Evolutionary conservation across 2,329 filamentous ascomycete genomes (phyloP), one percentile per base, ranked within the genome.

Genomic region (Fusarium zealandicum): DNA sequence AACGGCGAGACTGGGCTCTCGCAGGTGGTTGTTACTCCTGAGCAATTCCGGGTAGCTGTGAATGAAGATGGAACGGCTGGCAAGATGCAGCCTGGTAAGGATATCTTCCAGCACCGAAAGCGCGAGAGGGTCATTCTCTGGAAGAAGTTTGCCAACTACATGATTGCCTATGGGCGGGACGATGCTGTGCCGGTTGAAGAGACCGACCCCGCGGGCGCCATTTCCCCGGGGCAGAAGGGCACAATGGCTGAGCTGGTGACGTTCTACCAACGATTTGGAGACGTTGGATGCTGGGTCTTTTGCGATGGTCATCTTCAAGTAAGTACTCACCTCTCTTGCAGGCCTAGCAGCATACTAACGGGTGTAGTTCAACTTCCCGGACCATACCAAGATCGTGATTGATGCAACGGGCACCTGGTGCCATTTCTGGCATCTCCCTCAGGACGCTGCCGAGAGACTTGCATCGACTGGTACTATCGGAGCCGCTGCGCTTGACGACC

Each of bases 331-430:
- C 5, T 37, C 4, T 10, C 11, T 18, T 4, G 9, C 41, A 5
- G 25, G 12, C 7, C 8, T 18, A 1, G 25, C 11, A 22, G 16
- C 11, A 35, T 53, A 48, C 69, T 73, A 61, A 73, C 63, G 53
- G 20, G 31, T 17, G n/a, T 51, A 92, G 83, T 90, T 93, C 75
- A 93, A 95, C 75, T 95, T 95, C 72, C 90, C 90, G 3, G 90
- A 95, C 64, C 90, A 95, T 72, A 93, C 90, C 54, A 95, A 95
- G 75, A 83, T 95, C 48, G 88, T 93, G 11, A 76, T 95, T 20
- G 90, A 91, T 52, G 77, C 87, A 1, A 84, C 88, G 25, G 90
- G 89, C n/a, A 85, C 82, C 1, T 89, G 86, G 80, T 88, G 89
- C 63, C 88, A 90, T 69, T 91, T 92, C 69, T 90, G 90, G 76